Percentiles rank a stretch among this genome's conserved stretches.
phyloP scores from a whole-genome alignment of 2,329 filamentous ascomycete genomes.

The Aureobasidium namibiae region DNA sequence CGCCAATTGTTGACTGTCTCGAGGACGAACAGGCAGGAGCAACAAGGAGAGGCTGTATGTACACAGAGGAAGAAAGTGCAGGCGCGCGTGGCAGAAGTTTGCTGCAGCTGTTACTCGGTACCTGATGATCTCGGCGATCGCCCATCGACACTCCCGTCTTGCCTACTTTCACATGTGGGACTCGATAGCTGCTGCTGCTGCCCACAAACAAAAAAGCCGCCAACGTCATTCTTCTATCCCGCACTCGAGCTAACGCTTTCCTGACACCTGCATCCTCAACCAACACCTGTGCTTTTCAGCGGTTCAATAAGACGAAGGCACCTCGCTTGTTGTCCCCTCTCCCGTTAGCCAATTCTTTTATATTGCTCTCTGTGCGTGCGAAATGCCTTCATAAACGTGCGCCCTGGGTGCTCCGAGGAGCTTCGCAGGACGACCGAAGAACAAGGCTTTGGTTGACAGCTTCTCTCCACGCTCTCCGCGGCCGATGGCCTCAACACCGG shows the following conservation, averaged over 20 bases:
- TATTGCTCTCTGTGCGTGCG: not conserved
- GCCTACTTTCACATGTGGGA: not conserved
- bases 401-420: not conserved
- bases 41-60: not conserved
- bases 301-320: not conserved
- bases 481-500: not conserved
- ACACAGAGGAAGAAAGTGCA: conserved; percentile 8
- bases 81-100: conserved; percentile 10
- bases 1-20: conserved; percentile 1
- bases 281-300: conserved; percentile 9
- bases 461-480: conserved; percentile 4
- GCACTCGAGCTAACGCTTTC: not conserved
- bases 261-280: conserved; percentile 4
- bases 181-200: conserved; percentile 2
- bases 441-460: not conserved
- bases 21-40: conserved; percentile 1
- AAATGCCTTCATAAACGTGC: not conserved
- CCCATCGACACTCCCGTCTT: not conserved
- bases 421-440: not conserved
- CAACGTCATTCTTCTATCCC: conserved; percentile 8
- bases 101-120: conserved; percentile 2
- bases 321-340: not conserved
- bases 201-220: conserved; percentile 6
- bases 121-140: conserved; percentile 9
- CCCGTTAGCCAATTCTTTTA: not conserved